These are phyloP conservation scores for Berberis thunbergii DNA, from an alignment of 164 flowering plant species.

Conservation along the genomic window DNA sequence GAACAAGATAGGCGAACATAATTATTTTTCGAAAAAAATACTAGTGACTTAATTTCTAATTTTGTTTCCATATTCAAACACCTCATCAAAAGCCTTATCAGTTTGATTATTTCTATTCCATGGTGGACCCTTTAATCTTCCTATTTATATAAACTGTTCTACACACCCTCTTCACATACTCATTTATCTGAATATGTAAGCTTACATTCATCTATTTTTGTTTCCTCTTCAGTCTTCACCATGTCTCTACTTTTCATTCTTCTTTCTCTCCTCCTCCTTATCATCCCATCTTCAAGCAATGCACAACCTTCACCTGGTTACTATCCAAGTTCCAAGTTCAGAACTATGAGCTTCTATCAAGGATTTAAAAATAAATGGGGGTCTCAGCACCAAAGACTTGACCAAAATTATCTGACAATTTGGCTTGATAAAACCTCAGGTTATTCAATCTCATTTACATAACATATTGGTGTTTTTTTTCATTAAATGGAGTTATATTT, in stretches of 20 bases:
- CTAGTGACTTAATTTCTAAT: no score
- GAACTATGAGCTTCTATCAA: conserved; percentile 47
- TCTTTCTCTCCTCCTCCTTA: conserved; percentile 12
- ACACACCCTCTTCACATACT: no score
- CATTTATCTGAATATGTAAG: not conserved
- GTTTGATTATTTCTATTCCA: no score
- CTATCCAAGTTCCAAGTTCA: conserved; percentile 60
- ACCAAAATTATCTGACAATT: conserved; percentile 58
- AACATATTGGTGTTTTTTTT: not conserved
- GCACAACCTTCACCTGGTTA: conserved; percentile 78
- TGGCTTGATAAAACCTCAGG: conserved; percentile 89
- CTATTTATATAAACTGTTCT: no score
- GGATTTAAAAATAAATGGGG: conserved; percentile 84
- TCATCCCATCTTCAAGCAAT: conserved; percentile 22
- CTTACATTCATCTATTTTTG: conserved; percentile 5
- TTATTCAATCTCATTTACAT: conserved; percentile 2
- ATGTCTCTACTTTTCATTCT: conserved; percentile 6
- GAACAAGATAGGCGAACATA: no score
- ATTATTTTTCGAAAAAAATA: no score
- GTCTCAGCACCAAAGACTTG: conserved; percentile 55
- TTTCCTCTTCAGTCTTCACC: not conserved
- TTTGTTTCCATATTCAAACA: no score
- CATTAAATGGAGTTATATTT: not conserved
- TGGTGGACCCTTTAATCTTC: no score
- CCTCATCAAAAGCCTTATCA: no score